Percentiles rank a stretch among this genome's conserved stretches.
phyloP scores from a whole-genome alignment of 1,284 basidiomycete genomes.

The Inonotus hispidus region DNA sequence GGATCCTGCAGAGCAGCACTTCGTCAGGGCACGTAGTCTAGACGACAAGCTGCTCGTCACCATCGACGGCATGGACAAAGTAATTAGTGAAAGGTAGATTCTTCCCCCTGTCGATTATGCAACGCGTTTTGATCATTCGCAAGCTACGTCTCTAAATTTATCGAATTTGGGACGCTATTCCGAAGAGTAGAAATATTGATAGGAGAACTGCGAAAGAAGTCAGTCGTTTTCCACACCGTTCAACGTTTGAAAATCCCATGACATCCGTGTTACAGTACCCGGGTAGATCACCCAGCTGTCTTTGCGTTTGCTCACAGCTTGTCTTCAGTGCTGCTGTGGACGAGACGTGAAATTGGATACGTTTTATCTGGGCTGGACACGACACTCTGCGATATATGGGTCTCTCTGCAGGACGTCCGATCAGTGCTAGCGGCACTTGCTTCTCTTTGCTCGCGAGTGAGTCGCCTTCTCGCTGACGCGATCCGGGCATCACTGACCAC shows the following conservation, averaged over 20 bases:
- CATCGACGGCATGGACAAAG: slow-evolving; percentile 49
- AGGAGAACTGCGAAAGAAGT: slow-evolving; percentile 41
- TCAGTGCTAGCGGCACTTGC: slow-evolving; percentile 46
- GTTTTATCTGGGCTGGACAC: slow-evolving; percentile 30
- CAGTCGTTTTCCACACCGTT: slow-evolving; percentile 10
- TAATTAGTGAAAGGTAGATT: slow-evolving; percentile 49
- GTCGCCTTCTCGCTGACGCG: slow-evolving; percentile 23
- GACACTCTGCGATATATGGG: slow-evolving; percentile 45
- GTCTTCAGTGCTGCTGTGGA: slow-evolving; percentile 45
- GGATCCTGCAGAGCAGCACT: slow-evolving; percentile 46
- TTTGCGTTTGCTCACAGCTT: slow-evolving; percentile 64
- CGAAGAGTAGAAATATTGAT: slow-evolving; percentile 58
- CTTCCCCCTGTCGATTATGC: background rate
- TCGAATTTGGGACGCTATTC: slow-evolving; percentile 56
- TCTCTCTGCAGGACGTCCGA: slow-evolving; percentile 46
- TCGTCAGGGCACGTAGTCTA: slow-evolving; percentile 34
- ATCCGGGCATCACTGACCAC: background rate
- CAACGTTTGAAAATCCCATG: background rate
- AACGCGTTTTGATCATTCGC: slow-evolving; percentile 1
- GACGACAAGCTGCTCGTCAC: slow-evolving; percentile 34
- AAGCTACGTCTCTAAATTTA: slow-evolving; percentile 56
- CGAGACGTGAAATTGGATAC: slow-evolving; percentile 40
- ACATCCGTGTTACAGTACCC: background rate
- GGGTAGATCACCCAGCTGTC: slow-evolving; percentile 35
- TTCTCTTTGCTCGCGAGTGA: slow-evolving; percentile 50